Percentiles rank a stretch among this genome's conserved stretches.
phyloP scores from a whole-genome alignment of 768 basidiomycete genomes.

The Russula lepida region DNA sequence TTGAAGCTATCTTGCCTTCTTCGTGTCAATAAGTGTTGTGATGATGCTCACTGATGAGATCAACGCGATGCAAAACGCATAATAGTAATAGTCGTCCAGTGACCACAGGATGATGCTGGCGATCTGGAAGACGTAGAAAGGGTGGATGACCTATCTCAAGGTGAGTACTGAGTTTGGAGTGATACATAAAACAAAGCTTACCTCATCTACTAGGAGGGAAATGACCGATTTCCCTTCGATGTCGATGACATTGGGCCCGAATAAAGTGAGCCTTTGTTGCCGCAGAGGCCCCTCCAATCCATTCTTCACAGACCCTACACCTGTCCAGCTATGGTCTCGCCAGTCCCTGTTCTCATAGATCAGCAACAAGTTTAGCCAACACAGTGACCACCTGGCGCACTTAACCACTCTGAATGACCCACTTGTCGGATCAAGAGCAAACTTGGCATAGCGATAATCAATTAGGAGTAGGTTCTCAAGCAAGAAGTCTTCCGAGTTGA shows the following conservation, averaged over 20 bases:
- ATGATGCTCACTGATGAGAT: conserved; percentile 80
- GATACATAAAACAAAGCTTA: conserved; percentile 28
- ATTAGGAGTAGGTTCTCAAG: conserved; percentile 55
- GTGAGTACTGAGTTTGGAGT: not conserved
- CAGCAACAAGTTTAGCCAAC: not conserved
- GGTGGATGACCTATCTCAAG: conserved; percentile 74
- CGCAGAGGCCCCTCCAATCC: conserved; percentile 51
- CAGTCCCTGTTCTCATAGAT: conserved; percentile 57
- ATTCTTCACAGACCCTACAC: conserved; percentile 48
- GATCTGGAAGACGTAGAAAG: conserved; percentile 98
- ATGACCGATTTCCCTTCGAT: conserved; percentile 79
- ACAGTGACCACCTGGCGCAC: conserved; percentile 34
- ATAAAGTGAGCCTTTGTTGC: conserved; percentile 61
- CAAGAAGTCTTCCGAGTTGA: conserved; percentile 28
- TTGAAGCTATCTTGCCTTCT: conserved; percentile 47
- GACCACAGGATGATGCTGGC: conserved; percentile 93
- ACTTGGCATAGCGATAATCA: conserved; percentile 90
- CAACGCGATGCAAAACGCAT: conserved; percentile 92
- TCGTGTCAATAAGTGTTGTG: conserved; percentile 87
- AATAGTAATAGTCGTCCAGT: conserved; percentile 92
- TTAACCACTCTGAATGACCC: conserved; percentile 77
- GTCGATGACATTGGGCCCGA: conserved; percentile 82
- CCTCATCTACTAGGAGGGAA: conserved; percentile 82
- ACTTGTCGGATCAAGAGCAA: conserved; percentile 75
- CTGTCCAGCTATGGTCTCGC: conserved; percentile 73